Conservation (phyloP, 768 basidiomycete species). For the Tricholoma hemisulphureum region DNA sequence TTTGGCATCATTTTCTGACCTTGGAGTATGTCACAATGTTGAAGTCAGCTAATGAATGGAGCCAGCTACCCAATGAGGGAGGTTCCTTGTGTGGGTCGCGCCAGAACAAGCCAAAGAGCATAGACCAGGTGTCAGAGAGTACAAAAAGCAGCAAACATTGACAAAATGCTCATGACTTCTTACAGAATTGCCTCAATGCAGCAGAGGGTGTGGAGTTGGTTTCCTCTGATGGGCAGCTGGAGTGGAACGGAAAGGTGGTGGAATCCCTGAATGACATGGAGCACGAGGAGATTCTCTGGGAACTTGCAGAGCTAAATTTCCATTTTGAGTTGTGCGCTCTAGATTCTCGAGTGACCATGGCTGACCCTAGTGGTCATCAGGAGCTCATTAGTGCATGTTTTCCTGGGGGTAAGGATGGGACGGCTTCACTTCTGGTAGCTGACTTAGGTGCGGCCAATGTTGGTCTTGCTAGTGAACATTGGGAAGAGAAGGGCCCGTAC, state of each 20-base stretch:
- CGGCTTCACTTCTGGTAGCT: too few species aligned
- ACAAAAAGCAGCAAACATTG: background rate
- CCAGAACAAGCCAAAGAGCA: background rate
- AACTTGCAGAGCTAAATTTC: slow-evolving; percentile 7
- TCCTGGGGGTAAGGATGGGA: background rate
- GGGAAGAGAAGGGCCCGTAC: slow-evolving; percentile 1
- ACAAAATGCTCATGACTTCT: slow-evolving; percentile 1
- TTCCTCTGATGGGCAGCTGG: background rate
- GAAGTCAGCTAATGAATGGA: background rate
- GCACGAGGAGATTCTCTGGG: slow-evolving; percentile 4
- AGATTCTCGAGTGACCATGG: background rate
- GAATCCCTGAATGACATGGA: background rate
- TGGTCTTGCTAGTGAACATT: background rate
- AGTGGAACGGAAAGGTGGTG: background rate
- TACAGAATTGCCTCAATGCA: background rate
- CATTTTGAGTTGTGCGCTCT: slow-evolving; percentile 17
- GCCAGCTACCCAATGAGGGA: background rate
- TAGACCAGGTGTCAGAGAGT: background rate
- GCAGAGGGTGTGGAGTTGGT: background rate
- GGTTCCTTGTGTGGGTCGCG: background rate
- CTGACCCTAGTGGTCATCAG: slow-evolving; percentile 3
- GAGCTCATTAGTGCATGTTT: slow-evolving; percentile 4
- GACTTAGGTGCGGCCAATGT: too few species aligned
- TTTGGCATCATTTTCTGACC: background rate
- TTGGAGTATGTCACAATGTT: background rate